Base-by-base conservation (phyloP, 805 yeast genomes). In the Candida andamanensis region DNA sequence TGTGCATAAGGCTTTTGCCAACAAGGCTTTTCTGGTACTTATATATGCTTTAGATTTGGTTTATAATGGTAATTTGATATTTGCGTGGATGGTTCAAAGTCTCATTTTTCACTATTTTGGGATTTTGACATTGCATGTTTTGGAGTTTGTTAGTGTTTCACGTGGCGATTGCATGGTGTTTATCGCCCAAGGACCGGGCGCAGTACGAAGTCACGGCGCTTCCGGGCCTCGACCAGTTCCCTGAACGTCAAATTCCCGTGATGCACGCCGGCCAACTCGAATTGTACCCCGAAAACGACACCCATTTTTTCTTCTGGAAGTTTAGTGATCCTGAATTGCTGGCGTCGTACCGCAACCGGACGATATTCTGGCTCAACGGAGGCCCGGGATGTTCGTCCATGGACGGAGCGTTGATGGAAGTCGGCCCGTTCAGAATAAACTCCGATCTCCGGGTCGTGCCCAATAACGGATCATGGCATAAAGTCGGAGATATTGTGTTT, bases 311-410 rank as follows among this genome's bases (percentile, higher is more conserved):
- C 49, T 87, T 85, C 52, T 85, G 95, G 95, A 76, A 74, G 47
- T 80, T 78, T 33, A 52, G 55, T 30, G 34, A 46, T 8, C 54
- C 54, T 0, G 58, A 51, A 24, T n/a, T n/a, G n/a, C n/a, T n/a
- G n/a, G n/a, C n/a, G n/a, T n/a, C n/a, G n/a, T 54, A 66, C 15
- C 44, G 46, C 24, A 60, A 68, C 42, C 69, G 68, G 40, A 67
- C 83, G 15, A 69, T 82, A 6, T 69, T 92, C 33, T 92, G 98
- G 97, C 68, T 92, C 15, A 92, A 92, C 54, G 98, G 98, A 24
- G 98, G 98, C 0, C 98, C 98, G 0, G 98, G 98, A 0, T 92
- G 98, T 55, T 87, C 96, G 2, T 87, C 97, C 0, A 78, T 90
- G 92, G 98, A 92, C 58, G 98, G 98, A 11, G 95, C 95, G 0